Evolutionary conservation across 768 basidiomycete species (phyloP).

Genomic region (Postia placenta): DNA sequence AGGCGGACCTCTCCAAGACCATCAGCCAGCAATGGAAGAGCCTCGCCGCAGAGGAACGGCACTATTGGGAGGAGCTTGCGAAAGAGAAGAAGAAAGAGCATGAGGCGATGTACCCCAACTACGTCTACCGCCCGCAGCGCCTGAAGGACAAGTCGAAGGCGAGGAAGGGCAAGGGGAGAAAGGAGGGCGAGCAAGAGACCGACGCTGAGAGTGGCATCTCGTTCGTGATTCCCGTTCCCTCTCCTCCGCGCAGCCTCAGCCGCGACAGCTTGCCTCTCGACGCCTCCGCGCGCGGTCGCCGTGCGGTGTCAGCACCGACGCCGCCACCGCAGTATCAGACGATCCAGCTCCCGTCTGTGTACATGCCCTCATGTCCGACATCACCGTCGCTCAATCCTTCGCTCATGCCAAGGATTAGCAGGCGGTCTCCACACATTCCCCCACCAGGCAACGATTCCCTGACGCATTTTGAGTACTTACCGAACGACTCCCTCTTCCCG

Average conservation of each 20-base stretch:
- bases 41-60: slow-evolving; percentile 56
- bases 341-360: slow-evolving; percentile 63
- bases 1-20: slow-evolving; percentile 75
- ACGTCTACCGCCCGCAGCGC: slow-evolving; percentile 74
- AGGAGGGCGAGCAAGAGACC: slow-evolving; percentile 45
- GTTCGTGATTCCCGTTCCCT: slow-evolving; percentile 31
- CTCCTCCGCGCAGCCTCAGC: slow-evolving; percentile 24
- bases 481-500: slow-evolving; percentile 37
- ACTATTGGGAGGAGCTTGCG: slow-evolving; percentile 71
- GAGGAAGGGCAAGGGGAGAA: slow-evolving; percentile 33
- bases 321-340: slow-evolving; percentile 58
- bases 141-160: slow-evolving; percentile 46
- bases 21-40: slow-evolving; percentile 80
- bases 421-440: slow-evolving; percentile 42
- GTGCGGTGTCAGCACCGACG: slow-evolving; percentile 52
- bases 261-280: slow-evolving; percentile 27
- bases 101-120: slow-evolving; percentile 66
- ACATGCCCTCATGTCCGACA: slow-evolving; percentile 57
- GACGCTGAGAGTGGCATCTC: slow-evolving; percentile 47
- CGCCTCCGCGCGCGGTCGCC: slow-evolving; percentile 33
- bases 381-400: slow-evolving; percentile 29
- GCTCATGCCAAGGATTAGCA: slow-evolving; percentile 46
- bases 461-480: slow-evolving; percentile 51
- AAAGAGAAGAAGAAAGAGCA: slow-evolving; percentile 80
- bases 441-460: slow-evolving; percentile 29